Conservation (phyloP, 208 protist genomes). For the Vickermania ingenoplastis region DNA sequence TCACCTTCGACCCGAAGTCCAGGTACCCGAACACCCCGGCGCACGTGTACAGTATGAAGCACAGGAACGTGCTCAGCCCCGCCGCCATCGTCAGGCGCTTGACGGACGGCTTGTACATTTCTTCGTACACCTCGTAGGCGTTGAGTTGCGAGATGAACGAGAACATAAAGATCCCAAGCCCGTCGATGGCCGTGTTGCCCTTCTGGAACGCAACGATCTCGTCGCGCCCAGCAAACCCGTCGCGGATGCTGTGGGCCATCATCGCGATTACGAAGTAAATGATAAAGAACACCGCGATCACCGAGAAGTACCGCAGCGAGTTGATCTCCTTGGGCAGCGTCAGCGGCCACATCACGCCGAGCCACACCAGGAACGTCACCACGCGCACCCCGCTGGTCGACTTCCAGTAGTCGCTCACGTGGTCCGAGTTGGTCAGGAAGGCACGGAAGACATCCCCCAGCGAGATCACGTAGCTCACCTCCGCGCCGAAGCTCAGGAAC, state of each 20-base stretch:
- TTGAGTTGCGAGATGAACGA: constrained; percentile 30
- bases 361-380: constrained; percentile 42
- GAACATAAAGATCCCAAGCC: constrained; percentile 25
- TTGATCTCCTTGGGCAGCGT: constrained; percentile 76
- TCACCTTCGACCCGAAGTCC: constrained; percentile 21
- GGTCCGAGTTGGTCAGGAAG: constrained; percentile 14
- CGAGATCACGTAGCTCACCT: constrained; percentile 48
- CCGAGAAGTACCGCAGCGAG: constrained; percentile 62
- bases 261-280: constrained; percentile 18
- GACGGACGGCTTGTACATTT: constrained; percentile 17
- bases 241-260: constrained; percentile 12
- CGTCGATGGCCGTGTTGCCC: constrained; percentile 12
- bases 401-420: constrained; percentile 24
- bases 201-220: constrained; percentile 10
- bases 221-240: constrained; percentile 7
- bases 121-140: constrained; percentile 27
- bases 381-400: constrained; percentile 25
- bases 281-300: constrained; percentile 16
- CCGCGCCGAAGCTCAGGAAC: constrained; percentile 50
- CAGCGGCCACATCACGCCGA: constrained; percentile 64
- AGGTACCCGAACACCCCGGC: constrained; percentile 32
- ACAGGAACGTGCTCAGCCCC: constrained; percentile 18
- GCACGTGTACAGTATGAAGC: constrained; percentile 20
- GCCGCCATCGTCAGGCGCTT: constrained; percentile 12
- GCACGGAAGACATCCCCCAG: constrained; percentile 31